phyloP scores from a whole-genome alignment of 1,284 basidiomycete species.

The Ganoderma resinaceum region DNA sequence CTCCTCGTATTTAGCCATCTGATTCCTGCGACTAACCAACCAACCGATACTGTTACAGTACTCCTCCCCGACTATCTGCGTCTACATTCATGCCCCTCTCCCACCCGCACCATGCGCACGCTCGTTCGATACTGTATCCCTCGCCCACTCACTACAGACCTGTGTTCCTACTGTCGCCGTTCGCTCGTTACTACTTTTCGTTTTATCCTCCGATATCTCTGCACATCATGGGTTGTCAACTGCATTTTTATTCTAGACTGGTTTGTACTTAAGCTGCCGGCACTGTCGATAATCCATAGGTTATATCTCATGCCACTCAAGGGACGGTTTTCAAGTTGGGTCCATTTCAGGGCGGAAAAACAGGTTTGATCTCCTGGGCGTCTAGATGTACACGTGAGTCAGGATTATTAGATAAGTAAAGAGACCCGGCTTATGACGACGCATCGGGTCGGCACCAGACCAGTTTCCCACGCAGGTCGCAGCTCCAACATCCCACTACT shows the following conservation, averaged over 20 bases:
- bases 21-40: constrained; percentile 29
- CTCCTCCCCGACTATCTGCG: constrained; percentile 16
- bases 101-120: constrained; percentile 27
- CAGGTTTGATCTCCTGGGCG: constrained; percentile 9
- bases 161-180: constrained; percentile 30
- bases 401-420: constrained; percentile 38
- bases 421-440: constrained; percentile 28
- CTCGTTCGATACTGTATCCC: constrained; percentile 32
- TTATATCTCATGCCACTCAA: constrained; percentile 5
- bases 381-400: constrained; percentile 17
- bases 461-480: not conserved
- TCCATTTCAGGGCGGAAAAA: too few species aligned
- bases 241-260: constrained; percentile 34
- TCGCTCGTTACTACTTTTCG: constrained; percentile 29
- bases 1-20: constrained; percentile 21
- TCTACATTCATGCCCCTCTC: constrained; percentile 22
- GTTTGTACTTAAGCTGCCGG: constrained; percentile 33
- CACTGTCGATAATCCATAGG: constrained; percentile 28
- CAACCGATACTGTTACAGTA: constrained; percentile 29
- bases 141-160: constrained; percentile 25
- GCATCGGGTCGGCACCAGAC: constrained; percentile 28
- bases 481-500: too few species aligned
- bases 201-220: constrained; percentile 26
- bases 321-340: not conserved
- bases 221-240: constrained; percentile 30